These are phyloP conservation scores for Tylopilus sp. DNA, from an alignment of 1,284 basidiomycete species.

Conservation along the genomic window DNA sequence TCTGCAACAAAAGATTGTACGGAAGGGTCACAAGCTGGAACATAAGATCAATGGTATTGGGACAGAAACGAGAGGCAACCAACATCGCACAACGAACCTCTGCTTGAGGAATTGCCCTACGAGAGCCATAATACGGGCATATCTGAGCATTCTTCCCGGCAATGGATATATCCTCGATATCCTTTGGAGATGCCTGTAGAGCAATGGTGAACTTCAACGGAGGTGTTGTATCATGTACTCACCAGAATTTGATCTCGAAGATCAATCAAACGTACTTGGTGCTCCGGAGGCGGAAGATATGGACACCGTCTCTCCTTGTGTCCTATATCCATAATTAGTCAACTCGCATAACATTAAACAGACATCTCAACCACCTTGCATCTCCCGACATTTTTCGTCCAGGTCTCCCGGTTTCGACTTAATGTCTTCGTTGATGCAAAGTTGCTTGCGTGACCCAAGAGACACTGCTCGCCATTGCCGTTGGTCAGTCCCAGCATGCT, in stretches of 20 bases:
- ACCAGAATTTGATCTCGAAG: constrained; percentile 87
- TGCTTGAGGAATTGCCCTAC: constrained; percentile 83
- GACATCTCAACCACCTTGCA: constrained; percentile 62
- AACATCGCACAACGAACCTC: constrained; percentile 52
- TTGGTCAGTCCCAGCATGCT: constrained; percentile 22
- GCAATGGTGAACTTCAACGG: background rate
- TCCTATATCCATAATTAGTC: constrained; percentile 34
- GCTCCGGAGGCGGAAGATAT: constrained; percentile 72
- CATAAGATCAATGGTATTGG: background rate
- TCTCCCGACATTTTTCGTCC: constrained; percentile 88
- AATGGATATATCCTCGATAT: constrained; percentile 88
- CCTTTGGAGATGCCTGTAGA: constrained; percentile 74
- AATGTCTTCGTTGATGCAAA: constrained; percentile 88
- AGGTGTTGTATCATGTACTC: constrained; percentile 23
- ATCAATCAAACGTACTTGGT: constrained; percentile 73
- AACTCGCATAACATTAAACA: background rate
- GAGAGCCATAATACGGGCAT: constrained; percentile 92
- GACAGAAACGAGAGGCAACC: background rate
- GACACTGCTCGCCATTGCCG: constrained; percentile 60
- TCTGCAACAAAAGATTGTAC: constrained; percentile 89
- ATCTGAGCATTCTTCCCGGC: constrained; percentile 63
- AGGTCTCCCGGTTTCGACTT: constrained; percentile 66
- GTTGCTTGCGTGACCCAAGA: constrained; percentile 86
- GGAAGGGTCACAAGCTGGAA: constrained; percentile 81
- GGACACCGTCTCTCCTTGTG: constrained; percentile 69